Conservation (phyloP, 140 eudicot species). For the Bidens hawaiensis region DNA sequence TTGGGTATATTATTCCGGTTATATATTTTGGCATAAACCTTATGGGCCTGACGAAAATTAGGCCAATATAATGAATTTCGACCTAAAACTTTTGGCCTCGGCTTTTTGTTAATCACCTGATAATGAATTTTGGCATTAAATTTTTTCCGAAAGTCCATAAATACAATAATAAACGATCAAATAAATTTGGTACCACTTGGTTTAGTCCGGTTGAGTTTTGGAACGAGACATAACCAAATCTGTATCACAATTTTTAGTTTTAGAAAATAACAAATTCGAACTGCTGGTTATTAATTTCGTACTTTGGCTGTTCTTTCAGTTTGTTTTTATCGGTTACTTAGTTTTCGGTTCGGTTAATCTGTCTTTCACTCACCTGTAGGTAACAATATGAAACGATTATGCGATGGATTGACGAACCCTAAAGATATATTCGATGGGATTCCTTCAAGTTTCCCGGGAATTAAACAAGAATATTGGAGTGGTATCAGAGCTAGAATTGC, state of each 20-base stretch:
- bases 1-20: too few species aligned
- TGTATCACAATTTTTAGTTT: too few species aligned
- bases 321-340: not conserved
- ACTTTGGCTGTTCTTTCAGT: not conserved
- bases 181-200: too few species aligned
- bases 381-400: slow-evolving; percentile 50
- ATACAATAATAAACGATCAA: too few species aligned
- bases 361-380: not conserved
- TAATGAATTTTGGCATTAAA: too few species aligned
- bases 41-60: too few species aligned
- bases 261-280: not conserved
- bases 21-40: too few species aligned
- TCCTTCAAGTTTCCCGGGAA: slow-evolving; percentile 31
- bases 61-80: too few species aligned
- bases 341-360: too few species aligned
- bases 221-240: not conserved
- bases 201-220: not conserved
- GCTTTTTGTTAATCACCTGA: too few species aligned
- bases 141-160: too few species aligned
- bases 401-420: slow-evolving; percentile 30
- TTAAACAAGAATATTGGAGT: slow-evolving; percentile 33
- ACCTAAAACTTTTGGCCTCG: too few species aligned
- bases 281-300: not conserved
- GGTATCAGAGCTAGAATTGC: slow-evolving; percentile 69
- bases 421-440: slow-evolving; percentile 43